phyloP scores from a whole-genome alignment of 345 rosid species.

The Trapa bicornis region DNA sequence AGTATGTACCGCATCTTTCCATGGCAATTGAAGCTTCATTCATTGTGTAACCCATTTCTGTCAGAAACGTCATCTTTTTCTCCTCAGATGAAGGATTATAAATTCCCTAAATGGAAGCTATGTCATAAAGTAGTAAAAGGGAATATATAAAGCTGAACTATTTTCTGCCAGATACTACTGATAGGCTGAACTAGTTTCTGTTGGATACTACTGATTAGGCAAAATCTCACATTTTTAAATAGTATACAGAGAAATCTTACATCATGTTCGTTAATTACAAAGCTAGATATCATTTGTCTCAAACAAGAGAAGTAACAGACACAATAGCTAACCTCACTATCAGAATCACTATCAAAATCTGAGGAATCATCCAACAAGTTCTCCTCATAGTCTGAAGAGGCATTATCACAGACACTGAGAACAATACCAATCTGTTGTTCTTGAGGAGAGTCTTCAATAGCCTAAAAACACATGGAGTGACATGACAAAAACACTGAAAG shows the following conservation, averaged over 20 bases:
- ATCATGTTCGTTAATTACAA: not conserved
- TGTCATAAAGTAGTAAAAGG: not conserved
- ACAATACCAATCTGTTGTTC: conserved; percentile 14
- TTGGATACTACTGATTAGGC: not conserved
- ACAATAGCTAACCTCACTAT: conserved; percentile 39
- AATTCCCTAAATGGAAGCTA: conserved; percentile 24
- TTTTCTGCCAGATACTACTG: not conserved
- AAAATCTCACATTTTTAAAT: too few species aligned
- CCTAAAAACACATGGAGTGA: conserved; percentile 27
- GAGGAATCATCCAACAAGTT: conserved; percentile 38
- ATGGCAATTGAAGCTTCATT: conserved; percentile 59
- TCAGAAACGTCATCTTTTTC: conserved; percentile 26
- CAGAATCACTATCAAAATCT: conserved; percentile 33
- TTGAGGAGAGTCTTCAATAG: conserved; percentile 31
- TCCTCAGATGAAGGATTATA: conserved; percentile 24
- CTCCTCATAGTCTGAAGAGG: conserved; percentile 38
- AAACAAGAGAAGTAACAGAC: not conserved
- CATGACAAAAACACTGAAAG: not conserved
- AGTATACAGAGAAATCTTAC: not conserved
- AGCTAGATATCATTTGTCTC: not conserved
- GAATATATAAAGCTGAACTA: not conserved
- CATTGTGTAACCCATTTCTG: conserved; percentile 54
- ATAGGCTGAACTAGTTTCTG: not conserved
- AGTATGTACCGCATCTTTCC: conserved; percentile 72
- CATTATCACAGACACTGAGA: conserved; percentile 21